Conservation (phyloP, 441 rosid species). For the Brassica balearica region DNA sequence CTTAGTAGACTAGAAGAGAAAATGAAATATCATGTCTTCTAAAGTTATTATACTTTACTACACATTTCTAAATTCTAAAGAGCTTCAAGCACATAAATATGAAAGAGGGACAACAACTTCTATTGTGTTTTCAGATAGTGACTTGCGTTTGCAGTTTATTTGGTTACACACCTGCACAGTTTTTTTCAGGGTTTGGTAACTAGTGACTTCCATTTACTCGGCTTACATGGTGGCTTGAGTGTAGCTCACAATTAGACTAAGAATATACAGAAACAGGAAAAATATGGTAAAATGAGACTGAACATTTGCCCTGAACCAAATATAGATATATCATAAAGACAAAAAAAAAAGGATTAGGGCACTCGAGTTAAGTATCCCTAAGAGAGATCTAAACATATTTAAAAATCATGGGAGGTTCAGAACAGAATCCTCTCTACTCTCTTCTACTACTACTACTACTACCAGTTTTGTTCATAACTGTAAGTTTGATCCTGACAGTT, state of each 20-base stretch:
- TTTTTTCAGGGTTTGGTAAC: too few species aligned
- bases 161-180: too few species aligned
- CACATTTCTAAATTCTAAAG: too few species aligned
- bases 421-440: slow-evolving; percentile 39
- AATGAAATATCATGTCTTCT: too few species aligned
- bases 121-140: too few species aligned
- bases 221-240: not conserved
- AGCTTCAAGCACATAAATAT: too few species aligned
- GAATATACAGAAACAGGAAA: slow-evolving; percentile 18
- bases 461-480: slow-evolving; percentile 46
- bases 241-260: not conserved
- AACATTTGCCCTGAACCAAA: slow-evolving; percentile 38
- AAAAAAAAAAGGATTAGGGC: slow-evolving; percentile 21
- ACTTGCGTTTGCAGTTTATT: too few species aligned
- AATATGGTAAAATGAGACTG: slow-evolving; percentile 25
- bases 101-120: too few species aligned
- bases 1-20: too few species aligned
- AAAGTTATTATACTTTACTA: too few species aligned
- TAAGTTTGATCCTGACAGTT: slow-evolving; percentile 50
- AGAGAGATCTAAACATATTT: slow-evolving; percentile 35
- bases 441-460: slow-evolving; percentile 42
- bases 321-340: slow-evolving; percentile 31
- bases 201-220: too few species aligned
- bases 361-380: slow-evolving; percentile 45
- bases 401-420: slow-evolving; percentile 42